phyloP scores from a whole-genome alignment of 1,284 basidiomycete species.

The Rhodotorula glutinis region DNA sequence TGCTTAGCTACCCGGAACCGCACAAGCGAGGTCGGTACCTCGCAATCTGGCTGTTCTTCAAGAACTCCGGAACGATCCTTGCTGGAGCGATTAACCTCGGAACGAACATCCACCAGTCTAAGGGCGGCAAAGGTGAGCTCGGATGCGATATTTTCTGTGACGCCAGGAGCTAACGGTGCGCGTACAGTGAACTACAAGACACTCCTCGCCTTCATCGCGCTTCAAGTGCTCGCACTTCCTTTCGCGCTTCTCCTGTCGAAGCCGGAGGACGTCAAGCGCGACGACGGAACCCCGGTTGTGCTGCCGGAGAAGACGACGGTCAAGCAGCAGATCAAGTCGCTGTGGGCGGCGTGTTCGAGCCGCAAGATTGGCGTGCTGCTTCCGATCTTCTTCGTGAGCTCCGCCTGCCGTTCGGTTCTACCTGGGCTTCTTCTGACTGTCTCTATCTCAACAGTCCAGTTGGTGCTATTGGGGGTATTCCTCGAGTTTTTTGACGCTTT shows the following conservation, averaged over 20 bases:
- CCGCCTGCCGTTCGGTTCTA: background rate
- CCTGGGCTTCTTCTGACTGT: background rate
- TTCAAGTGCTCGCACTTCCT: constrained; percentile 10
- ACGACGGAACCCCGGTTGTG: background rate
- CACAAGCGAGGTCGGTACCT: constrained; percentile 46
- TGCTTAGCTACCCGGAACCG: constrained; percentile 44
- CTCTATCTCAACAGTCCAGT: background rate
- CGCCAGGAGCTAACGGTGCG: background rate
- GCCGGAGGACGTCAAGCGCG: constrained; percentile 5
- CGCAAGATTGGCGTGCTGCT: constrained; percentile 10
- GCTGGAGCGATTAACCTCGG: constrained; percentile 50
- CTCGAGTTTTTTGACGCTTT: background rate
- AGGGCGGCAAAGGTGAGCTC: constrained; percentile 39
- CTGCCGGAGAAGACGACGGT: background rate
- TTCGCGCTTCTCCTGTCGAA: constrained; percentile 9
- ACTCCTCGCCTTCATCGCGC: constrained; percentile 12
- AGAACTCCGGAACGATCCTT: constrained; percentile 42
- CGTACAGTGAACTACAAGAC: constrained; percentile 15
- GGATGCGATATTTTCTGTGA: constrained; percentile 5
- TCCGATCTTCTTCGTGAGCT: constrained; percentile 17
- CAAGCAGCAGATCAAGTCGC: constrained; percentile 6
- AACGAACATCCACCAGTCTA: constrained; percentile 46
- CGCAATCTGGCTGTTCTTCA: constrained; percentile 47
- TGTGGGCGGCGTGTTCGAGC: constrained; percentile 4
- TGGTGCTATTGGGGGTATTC: constrained; percentile 24